Evolutionary conservation across 1,139 yeast species (phyloP), one percentile per base, ranked within the genome.

Genomic region (Saccharomyces hybrid): DNA sequence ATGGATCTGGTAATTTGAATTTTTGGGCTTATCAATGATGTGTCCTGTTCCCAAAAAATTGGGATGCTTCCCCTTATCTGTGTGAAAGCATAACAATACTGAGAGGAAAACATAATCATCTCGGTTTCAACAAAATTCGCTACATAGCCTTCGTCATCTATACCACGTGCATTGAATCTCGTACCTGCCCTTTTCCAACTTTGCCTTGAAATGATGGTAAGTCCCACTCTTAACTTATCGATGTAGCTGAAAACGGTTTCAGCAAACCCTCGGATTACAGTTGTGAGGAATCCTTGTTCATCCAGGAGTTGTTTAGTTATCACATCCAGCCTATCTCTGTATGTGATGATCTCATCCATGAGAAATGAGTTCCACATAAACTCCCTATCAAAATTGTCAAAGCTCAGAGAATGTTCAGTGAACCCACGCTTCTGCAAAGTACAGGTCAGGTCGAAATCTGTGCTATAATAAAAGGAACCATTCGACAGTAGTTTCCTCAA

Each of bases 51-150:
- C 99, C 99, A 95, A 67, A 95, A 95, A 1, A 95, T 78, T 0
- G 99, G 99, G 2, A 93, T 93, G 14, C 96, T 87, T 2, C 99
- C 99, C 68, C 99, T 77, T 14, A 93, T 81, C 69, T 91, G 96
- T 1, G 87, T 82, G 68, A 84, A 91, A 2, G 97, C 83, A 67
- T 82, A 89, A 53, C 79, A 76, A 38, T 84, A 76, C 51, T 80
- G 80, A 11, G 75, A 73, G 1, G 81, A 79, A 67, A 79, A 82
- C 61, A 83, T 70, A 38, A 93, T 84, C 49, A 89, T 79, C 69
- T 95, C 99, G 0, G 98, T 88, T 66, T 93, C 99, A 34, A 93
- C 98, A 69, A 88, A 93, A 70, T 93, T 95, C 32, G 99, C 97
- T 14, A 93, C 98, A 67, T 88, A 81, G 5, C 96, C 96, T 57